Percentiles rank a stretch among this genome's conserved stretches.
These are phyloP conservation scores for Graphilbum ipis-grandicollis DNA, from an alignment of 2,329 filamentous ascomycete species.

Conservation along the genomic window DNA sequence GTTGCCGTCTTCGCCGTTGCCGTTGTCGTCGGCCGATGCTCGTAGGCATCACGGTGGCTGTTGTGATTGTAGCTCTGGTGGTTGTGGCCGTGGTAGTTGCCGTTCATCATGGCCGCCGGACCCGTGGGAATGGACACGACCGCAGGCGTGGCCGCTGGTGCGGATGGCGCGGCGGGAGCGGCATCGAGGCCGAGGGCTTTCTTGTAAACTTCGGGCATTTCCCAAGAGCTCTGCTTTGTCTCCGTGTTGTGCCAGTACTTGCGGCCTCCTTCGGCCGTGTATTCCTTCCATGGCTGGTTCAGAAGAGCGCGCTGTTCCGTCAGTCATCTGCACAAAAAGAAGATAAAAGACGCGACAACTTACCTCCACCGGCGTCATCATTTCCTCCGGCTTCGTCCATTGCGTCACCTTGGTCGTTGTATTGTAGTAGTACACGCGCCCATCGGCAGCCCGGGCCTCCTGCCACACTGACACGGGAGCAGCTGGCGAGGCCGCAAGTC, in stretches of 20 bases:
- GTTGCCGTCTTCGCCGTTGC: no score
- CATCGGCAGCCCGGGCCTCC: conserved; percentile 65
- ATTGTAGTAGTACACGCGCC: conserved; percentile 85
- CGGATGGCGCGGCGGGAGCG: no score
- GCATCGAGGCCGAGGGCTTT: conserved; percentile 47
- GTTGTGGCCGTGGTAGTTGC: background rate
- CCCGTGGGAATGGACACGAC: conserved; percentile 17
- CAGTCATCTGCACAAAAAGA: conserved; percentile 4
- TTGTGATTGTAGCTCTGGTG: background rate
- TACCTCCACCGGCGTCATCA: conserved; percentile 74
- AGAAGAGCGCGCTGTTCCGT: conserved; percentile 52
- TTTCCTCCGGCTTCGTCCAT: conserved; percentile 85
- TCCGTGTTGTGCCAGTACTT: conserved; percentile 95
- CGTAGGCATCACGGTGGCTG: background rate
- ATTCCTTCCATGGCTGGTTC: conserved; percentile 84
- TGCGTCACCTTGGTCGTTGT: conserved; percentile 68
- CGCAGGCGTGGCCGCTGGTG: conserved; percentile 26
- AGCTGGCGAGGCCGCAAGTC: background rate
- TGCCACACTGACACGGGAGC: conserved; percentile 43
- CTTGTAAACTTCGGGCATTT: conserved; percentile 74
- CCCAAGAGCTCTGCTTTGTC: conserved; percentile 85
- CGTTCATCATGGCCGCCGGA: conserved; percentile 16
- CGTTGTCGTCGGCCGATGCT: no score
- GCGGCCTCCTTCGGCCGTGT: conserved; percentile 67
- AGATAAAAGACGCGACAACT: conserved; percentile 1